phyloP scores from a whole-genome alignment of 805 yeast species.

The Brettanomyces bruxellensis region DNA sequence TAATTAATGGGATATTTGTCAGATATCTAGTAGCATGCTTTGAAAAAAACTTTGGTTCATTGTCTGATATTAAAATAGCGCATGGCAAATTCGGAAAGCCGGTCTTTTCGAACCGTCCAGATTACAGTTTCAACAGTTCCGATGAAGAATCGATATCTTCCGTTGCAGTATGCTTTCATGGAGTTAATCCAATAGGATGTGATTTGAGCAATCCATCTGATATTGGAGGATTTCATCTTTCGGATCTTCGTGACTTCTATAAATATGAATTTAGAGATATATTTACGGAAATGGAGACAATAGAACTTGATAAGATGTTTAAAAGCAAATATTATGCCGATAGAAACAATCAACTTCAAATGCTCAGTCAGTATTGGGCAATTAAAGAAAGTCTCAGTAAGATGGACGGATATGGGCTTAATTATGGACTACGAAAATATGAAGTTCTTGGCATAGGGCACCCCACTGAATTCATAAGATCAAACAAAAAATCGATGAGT shows the following conservation, averaged over 20 bases:
- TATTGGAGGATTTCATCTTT: slow-evolving; percentile 13
- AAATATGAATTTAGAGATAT: slow-evolving; percentile 19
- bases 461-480: slow-evolving; percentile 29
- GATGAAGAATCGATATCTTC: slow-evolving; percentile 45
- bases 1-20: slow-evolving; percentile 40
- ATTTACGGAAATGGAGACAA: slow-evolving; percentile 18
- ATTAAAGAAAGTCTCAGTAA: slow-evolving; percentile 71
- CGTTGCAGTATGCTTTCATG: slow-evolving; percentile 31
- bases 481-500: no score
- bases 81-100: slow-evolving; percentile 53
- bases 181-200: slow-evolving; percentile 29
- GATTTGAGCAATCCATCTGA: slow-evolving; percentile 36
- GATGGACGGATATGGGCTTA: slow-evolving; percentile 52
- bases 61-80: slow-evolving; percentile 16
- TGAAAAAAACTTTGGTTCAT: slow-evolving; percentile 6
- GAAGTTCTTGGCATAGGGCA: slow-evolving; percentile 11
- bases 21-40: slow-evolving; percentile 30
- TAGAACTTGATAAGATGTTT: slow-evolving; percentile 17
- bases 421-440: slow-evolving; percentile 17
- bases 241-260: slow-evolving; percentile 13
- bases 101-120: slow-evolving; percentile 16
- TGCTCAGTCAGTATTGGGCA: slow-evolving; percentile 63
- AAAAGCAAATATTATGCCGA: neutral
- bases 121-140: slow-evolving; percentile 47
- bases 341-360: slow-evolving; percentile 9